Percentiles rank a stretch among this genome's conserved stretches.
These are phyloP conservation scores for Aureobasidium sp. DNA, from an alignment of 2,329 filamentous ascomycete species.

Conservation along the genomic window DNA sequence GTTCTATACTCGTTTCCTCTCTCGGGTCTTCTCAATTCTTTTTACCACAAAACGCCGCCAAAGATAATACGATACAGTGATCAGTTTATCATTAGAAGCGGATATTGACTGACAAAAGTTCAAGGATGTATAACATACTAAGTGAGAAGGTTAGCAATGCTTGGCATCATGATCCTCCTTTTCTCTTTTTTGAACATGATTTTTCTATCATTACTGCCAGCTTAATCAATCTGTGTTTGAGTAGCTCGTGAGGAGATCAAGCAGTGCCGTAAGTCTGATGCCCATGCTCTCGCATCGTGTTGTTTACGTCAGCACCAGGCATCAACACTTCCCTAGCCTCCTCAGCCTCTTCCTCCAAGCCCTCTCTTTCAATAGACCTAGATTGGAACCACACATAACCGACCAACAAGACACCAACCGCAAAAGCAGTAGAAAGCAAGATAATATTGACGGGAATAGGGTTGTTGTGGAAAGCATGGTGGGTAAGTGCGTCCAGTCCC, in stretches of 20 bases:
- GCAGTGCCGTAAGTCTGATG: conserved; percentile 26
- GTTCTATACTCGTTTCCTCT: no score
- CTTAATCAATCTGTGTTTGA: no score
- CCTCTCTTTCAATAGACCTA: conserved; percentile 35
- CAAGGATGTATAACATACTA: no score
- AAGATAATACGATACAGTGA: no score
- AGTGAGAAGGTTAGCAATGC: no score
- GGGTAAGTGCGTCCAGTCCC: conserved; percentile 70
- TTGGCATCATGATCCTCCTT: no score
- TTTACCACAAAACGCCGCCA: no score
- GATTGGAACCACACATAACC: conserved; percentile 55
- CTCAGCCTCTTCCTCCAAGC: conserved; percentile 40
- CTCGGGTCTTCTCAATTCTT: no score
- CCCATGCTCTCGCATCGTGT: conserved; percentile 24
- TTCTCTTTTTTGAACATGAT: no score
- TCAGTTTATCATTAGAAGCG: no score
- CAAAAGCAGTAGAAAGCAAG: conserved; percentile 54
- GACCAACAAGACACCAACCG: conserved; percentile 60
- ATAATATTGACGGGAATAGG: conserved; percentile 72
- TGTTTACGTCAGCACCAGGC: conserved; percentile 27
- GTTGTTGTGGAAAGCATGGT: conserved; percentile 62
- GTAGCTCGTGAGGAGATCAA: not conserved
- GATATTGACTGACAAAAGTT: no score
- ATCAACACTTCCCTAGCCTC: conserved; percentile 34
- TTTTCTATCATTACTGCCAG: no score